phyloP scores from a whole-genome alignment of 305 asterid genomes.

The Ajuga reptans region DNA sequence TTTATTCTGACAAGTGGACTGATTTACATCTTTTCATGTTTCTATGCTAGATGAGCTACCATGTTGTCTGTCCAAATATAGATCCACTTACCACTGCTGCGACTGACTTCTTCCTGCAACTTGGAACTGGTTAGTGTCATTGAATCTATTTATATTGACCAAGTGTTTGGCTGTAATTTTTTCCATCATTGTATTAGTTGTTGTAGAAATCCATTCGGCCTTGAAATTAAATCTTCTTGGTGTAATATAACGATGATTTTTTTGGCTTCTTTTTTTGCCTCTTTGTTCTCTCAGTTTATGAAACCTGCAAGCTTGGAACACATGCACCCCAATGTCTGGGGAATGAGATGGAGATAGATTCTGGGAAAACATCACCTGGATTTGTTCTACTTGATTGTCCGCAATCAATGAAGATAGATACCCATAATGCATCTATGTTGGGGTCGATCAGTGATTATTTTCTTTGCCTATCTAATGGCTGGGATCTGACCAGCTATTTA shows the following conservation, averaged over 20 bases:
- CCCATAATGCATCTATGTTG: slow-evolving; percentile 84
- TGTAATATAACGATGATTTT: slow-evolving; percentile 16
- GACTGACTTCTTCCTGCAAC: slow-evolving; percentile 92
- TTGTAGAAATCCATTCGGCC: slow-evolving; percentile 2
- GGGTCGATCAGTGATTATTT: slow-evolving; percentile 98
- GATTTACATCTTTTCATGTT: slow-evolving; percentile 15
- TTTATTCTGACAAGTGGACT: slow-evolving; percentile 13
- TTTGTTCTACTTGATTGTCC: slow-evolving; percentile 95
- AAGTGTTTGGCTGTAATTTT: background rate
- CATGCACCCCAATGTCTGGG: slow-evolving; percentile 82
- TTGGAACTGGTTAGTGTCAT: slow-evolving; percentile 81
- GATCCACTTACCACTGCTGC: slow-evolving; percentile 92
- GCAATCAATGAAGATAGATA: slow-evolving; percentile 96
- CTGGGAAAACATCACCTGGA: slow-evolving; percentile 77
- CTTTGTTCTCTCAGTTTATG: slow-evolving; percentile 52
- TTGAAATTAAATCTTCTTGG: background rate
- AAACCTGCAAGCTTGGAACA: slow-evolving; percentile 91
- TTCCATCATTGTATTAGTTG: background rate
- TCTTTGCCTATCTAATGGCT: slow-evolving; percentile 95
- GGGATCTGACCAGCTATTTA: slow-evolving; percentile 93
- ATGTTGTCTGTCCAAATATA: slow-evolving; percentile 94
- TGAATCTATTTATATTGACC: background rate
- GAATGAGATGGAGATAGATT: slow-evolving; percentile 83
- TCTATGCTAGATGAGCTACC: slow-evolving; percentile 72
- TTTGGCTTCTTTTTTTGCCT: background rate